Evolutionary conservation across 345 rosid species (phyloP).

Genomic region (Salix udensis): DNA sequence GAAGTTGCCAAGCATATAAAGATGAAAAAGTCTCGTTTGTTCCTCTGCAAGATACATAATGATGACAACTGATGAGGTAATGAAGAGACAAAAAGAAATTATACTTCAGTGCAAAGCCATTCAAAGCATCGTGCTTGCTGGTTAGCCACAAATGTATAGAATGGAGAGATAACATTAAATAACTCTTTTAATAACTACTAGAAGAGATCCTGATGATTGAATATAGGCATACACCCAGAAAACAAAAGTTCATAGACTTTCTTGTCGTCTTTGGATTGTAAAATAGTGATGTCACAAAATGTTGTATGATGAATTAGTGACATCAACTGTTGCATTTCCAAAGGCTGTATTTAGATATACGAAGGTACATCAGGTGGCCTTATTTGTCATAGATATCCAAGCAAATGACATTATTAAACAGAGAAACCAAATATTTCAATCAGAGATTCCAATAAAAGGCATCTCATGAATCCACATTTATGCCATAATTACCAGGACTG

Average conservation of each 20-base stretch:
- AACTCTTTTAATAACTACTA: too few species aligned
- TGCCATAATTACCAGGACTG: background rate
- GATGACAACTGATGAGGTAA: background rate
- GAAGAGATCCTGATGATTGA: background rate
- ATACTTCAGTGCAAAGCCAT: background rate
- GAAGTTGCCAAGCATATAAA: slow-evolving; percentile 64
- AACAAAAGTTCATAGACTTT: background rate
- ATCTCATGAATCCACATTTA: slow-evolving; percentile 5
- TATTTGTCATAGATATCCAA: background rate
- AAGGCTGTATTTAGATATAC: background rate
- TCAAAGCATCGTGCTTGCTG: background rate
- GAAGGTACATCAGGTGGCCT: background rate
- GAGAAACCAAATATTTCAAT: background rate
- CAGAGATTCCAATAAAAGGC: background rate
- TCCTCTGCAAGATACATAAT: slow-evolving; percentile 51
- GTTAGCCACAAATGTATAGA: background rate
- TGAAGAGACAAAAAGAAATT: slow-evolving; percentile 1
- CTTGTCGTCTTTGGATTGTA: background rate
- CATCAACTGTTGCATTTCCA: background rate
- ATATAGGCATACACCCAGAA: background rate
- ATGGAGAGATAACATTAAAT: background rate
- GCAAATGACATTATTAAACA: background rate
- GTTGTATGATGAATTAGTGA: background rate
- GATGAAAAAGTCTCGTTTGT: slow-evolving; percentile 81
- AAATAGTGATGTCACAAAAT: background rate